Base-by-base conservation (phyloP, 257 asterid genomes). In the Oldenlandia corymbosa region DNA sequence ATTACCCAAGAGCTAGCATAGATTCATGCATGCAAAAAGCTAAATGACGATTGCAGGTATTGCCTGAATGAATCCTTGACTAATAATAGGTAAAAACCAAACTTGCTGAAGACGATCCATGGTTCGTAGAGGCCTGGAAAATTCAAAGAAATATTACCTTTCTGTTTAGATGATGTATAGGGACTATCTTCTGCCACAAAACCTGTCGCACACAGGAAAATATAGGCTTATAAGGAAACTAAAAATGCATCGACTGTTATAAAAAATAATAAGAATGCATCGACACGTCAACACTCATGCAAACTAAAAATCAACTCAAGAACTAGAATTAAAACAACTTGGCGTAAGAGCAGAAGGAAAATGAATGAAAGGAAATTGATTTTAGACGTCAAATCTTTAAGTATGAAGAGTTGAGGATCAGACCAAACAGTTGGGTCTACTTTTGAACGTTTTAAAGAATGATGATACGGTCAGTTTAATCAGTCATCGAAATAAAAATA, bases 41-140 rank as follows among this genome's bases (percentile, higher is more conserved):
- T 36, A 3, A 4, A 7, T 1, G 10, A 20, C 5, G 20, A 10
- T 24, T 18, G 43, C 36, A n/a, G 8, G 21, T 26, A 12, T 43
- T 46, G 23, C 37, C 41, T 30, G 32, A 61, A 16, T 27, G 45
- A 18, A 30, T n/a, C n/a, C n/a, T n/a, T n/a, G n/a, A n/a, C n/a
- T n/a, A n/a, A n/a, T n/a, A n/a, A n/a, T n/a, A n/a, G n/a, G n/a
- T n/a, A n/a, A n/a, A 37, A 62, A 88, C 96, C 96, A n/a, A n/a
- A n/a, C n/a, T n/a, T 84, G 97, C 74, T 86, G 97, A 71, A 84
- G 86, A 73, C 68, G 94, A 71, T 89, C 97, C 89, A 69, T 84
- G 62, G 94, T 89, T 81, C 97, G 75, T 71, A 89, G 65, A 26
- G 97, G 85, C 71, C 95, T 82, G 52, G 94, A 78, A 73, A 89